Conservation (phyloP, 2,329 filamentous ascomycete species). For the Thelonectria blattea region DNA sequence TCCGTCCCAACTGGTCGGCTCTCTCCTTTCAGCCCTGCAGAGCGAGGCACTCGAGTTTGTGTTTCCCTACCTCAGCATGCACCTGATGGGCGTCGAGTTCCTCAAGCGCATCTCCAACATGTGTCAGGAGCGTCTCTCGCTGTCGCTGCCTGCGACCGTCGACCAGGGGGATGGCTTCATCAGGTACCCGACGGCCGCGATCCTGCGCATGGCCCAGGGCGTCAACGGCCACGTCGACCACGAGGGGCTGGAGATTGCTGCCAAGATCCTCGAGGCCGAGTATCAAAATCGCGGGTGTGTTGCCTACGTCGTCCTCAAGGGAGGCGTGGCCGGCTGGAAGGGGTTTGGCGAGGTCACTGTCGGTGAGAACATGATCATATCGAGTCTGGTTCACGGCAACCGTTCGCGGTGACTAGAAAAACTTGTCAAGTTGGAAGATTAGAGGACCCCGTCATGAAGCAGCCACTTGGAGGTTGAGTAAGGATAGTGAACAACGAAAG, state of each 20-base stretch:
- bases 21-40: conserved; percentile 43
- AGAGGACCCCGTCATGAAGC: too few species aligned
- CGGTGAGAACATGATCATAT: neutral
- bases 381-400: neutral
- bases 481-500: too few species aligned
- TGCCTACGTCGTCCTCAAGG: neutral
- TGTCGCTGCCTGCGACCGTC: neutral
- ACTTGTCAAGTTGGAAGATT: too few species aligned
- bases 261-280: neutral
- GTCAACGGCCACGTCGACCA: neutral
- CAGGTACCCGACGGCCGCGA: neutral
- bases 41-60: conserved; percentile 45
- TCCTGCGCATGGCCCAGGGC: neutral
- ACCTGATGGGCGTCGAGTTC: neutral
- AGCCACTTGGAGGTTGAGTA: too few species aligned
- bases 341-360: neutral
- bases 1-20: conserved; percentile 39
- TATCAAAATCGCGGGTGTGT: neutral
- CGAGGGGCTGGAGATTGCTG: neutral
- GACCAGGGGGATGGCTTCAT: neutral
- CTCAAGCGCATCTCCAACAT: neutral
- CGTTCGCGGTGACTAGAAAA: neutral
- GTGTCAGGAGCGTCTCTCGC: neutral
- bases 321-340: neutral
- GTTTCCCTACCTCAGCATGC: conserved; percentile 30